Evolutionary conservation across 2,329 filamentous ascomycete genomes (phyloP).

Genomic region (Trichoderma brevicompactum): DNA sequence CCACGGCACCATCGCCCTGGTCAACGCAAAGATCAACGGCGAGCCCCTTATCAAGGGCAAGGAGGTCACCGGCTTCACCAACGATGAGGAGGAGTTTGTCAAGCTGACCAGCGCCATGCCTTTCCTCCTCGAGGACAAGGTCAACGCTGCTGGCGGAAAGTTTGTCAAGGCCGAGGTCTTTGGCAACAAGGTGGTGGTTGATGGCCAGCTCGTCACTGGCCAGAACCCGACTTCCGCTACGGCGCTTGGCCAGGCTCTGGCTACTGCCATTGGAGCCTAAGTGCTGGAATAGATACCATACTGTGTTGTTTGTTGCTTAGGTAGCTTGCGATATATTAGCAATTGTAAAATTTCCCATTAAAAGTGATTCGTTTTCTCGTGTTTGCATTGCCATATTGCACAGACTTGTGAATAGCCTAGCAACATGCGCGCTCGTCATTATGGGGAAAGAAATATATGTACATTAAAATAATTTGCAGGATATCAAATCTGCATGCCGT

Average conservation of each 20-base stretch:
- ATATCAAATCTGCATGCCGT: no score
- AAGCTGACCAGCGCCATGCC: constrained; percentile 59
- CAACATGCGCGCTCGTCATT: no score
- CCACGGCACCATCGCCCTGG: constrained; percentile 68
- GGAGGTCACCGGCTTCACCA: constrained; percentile 64
- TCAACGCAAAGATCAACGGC: constrained; percentile 60
- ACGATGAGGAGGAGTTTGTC: constrained; percentile 58
- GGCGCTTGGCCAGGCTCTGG: constrained; percentile 56
- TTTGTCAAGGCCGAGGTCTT: constrained; percentile 60
- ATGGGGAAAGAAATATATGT: no score
- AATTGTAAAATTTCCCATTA: not conserved
- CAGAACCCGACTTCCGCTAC: constrained; percentile 61
- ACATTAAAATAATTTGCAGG: no score
- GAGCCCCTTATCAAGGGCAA: constrained; percentile 59
- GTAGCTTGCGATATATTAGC: not conserved
- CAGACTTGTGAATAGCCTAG: no score
- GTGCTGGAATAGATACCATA: not conserved
- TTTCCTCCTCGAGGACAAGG: constrained; percentile 60
- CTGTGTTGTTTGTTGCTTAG: not conserved
- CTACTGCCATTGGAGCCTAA: constrained; percentile 43
- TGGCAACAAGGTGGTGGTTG: constrained; percentile 54
- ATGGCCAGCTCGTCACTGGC: constrained; percentile 59
- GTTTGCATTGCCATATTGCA: no score
- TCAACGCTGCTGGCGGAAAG: constrained; percentile 57
- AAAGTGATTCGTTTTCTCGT: no score